These are phyloP conservation scores for Aureobasidium sp. DNA, from an alignment of 2,329 filamentous ascomycete genomes.

Conservation along the genomic window DNA sequence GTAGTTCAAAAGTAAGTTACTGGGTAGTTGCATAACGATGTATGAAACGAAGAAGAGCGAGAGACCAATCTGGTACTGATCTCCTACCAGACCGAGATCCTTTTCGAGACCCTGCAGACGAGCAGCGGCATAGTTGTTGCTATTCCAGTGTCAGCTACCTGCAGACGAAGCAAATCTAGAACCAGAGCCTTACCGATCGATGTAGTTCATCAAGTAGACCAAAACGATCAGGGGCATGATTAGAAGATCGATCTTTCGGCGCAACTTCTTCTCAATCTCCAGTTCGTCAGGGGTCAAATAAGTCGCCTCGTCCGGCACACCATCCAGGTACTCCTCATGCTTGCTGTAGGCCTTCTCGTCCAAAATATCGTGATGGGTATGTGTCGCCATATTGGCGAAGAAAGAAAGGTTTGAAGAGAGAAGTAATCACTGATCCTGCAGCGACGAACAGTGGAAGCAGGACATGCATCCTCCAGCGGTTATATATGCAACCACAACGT, in stretches of 20 bases:
- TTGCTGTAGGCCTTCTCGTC: conserved; percentile 14
- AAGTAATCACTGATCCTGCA: too few relatives aligned
- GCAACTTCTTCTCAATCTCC: conserved; percentile 60
- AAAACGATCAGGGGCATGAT: conserved; percentile 76
- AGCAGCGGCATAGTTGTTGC: conserved; percentile 71
- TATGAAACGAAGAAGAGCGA: conserved; percentile 37
- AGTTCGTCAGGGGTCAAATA: conserved; percentile 35
- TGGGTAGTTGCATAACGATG: conserved; percentile 33
- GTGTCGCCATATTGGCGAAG: conserved; percentile 11
- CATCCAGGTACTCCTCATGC: conserved; percentile 3
- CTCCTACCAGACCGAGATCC: conserved; percentile 62
- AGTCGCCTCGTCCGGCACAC: background rate
- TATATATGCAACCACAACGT: conserved; percentile 16
- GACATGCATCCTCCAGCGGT: background rate
- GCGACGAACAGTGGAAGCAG: background rate
- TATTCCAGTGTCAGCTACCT: conserved; percentile 15
- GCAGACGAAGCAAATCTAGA: background rate
- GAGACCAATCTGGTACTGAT: conserved; percentile 68
- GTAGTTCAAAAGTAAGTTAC: conserved; percentile 27
- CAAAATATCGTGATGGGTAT: background rate
- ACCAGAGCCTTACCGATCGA: conserved; percentile 45
- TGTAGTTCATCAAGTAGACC: conserved; percentile 80
- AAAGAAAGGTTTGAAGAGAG: background rate
- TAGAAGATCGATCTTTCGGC: conserved; percentile 75
- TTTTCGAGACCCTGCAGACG: conserved; percentile 69